Base-by-base conservation (phyloP, 1,139 yeast species). In the Kodamaea ohmeri region DNA sequence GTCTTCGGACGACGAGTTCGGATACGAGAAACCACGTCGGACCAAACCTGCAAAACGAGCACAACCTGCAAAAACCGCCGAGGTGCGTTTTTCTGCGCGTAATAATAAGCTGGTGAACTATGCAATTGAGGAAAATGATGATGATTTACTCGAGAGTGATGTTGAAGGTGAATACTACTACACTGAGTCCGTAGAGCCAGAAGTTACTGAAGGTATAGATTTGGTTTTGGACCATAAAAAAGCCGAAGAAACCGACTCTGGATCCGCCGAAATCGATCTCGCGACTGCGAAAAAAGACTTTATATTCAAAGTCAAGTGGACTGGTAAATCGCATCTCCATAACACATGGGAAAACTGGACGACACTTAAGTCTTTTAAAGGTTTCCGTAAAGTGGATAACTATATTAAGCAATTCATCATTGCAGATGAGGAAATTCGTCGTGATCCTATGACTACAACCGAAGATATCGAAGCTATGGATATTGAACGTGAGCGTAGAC, bases 381-480 rank as follows among this genome's bases (percentile, higher is more conserved):
- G 99, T 34, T 71, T 77, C 50, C 87, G 95, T 59, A 80, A 84
- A 52, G 76, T 92, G 21, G 97, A 92, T 48, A 94, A 94, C 62
- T 94, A 90, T 59, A 83, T 89, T 58, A 84, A 83, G 52, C 88
- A 83, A 53, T 80, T 67, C 55, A 80, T 92, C 41, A 63, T 83
- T 12, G 67, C 76, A 43, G 97, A 90, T 54, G 77, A 77, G 49
- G 86, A 84, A 52, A 73, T 89, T 37, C 72, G 96, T 49, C 68
- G 68, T 34, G 97, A 90, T 53, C 86, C 95, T 0, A 61, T 69
- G 44, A 85, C 95, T 5, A 87, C 96, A 2, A 74, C 83, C 42
- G 97, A 92, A 60, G 97, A 92, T 50, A 71, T 89, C 27, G 98
- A 92, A 60, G 81, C 89, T 14, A 83, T 92, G 89, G 96, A 89